Base-by-base conservation (phyloP, 441 rosid species). In the Euphorbia corollata region DNA sequence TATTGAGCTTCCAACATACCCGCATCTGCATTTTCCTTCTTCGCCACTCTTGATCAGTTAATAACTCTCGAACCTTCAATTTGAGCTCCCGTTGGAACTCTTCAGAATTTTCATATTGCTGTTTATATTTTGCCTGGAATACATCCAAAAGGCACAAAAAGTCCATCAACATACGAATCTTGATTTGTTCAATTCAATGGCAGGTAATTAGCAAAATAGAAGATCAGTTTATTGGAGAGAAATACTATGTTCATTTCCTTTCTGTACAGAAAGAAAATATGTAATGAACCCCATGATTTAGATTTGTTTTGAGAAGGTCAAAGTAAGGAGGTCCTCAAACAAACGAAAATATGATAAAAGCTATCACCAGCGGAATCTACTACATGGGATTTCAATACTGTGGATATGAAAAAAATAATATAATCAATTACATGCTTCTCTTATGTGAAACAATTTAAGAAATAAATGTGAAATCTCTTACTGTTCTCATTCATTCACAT, bases 1-100 rank as follows among this genome's bases (percentile, higher is more conserved):
- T 59, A 54, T 55, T 22, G 27, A 74, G 73, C 19, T 64, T 79
- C 75, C 34, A 68, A 63, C 73, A 70, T 83, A 94, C 99, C 83
- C 99, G 86, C 94, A 91, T 94, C 75, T 85, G 90, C 99, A 94
- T 94, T 81, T 94, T 94, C 78, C 99, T 84, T 72, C 97, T 79
- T 59, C 99, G 83, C 99, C 99, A 94, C 77, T 91, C 99, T 78
- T 91, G 99, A 30, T 89, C 91, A 20, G 97, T 94, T 71, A 94
- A 81, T 79, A 94, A 78, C 81, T 91, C 91, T 63, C 89, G 83
- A 66, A 94, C 98, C 80, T 94, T 94, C 80, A 85, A 71, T 75
- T 82, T 87, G 53, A 94, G 89, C 75, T 94, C 90, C 77, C 56
- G 79, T 80, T 84, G 94, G 71, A 87, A 94, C 81, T 82, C 96